These are phyloP conservation scores for Hansenula anomala DNA, from an alignment of 1,139 yeast species.

Conservation along the genomic window DNA sequence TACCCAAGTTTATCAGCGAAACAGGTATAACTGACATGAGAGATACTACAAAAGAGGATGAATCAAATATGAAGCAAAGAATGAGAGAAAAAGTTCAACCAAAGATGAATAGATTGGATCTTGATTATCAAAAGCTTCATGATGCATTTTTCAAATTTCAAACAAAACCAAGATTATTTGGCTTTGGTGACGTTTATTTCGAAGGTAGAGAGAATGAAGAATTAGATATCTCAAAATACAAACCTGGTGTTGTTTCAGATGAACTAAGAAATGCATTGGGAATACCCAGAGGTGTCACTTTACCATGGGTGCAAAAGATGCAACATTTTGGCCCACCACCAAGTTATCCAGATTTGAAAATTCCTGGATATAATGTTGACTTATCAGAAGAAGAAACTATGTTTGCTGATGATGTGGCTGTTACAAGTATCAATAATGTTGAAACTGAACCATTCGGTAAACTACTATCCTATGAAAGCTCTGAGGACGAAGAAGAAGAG, in stretches of 20 bases:
- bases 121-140: conserved; percentile 78
- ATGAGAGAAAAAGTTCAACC: conserved; percentile 88
- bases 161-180: conserved; percentile 62
- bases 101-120: conserved; percentile 79
- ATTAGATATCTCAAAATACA: conserved; percentile 34
- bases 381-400: conserved; percentile 21
- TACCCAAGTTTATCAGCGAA: conserved; percentile 73
- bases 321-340: conserved; percentile 80
- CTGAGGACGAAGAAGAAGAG: conserved; percentile 32
- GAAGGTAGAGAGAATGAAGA: conserved; percentile 71
- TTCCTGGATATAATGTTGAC: conserved; percentile 46
- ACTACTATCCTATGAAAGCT: conserved; percentile 33
- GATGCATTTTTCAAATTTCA: conserved; percentile 86
- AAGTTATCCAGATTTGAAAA: conserved; percentile 59
- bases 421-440: conserved; percentile 6
- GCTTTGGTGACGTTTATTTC: conserved; percentile 73
- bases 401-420: conserved; percentile 28
- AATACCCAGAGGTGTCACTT: conserved; percentile 55
- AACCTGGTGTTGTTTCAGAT: conserved; percentile 67
- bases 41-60: conserved; percentile 45
- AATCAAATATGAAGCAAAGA: conserved; percentile 61
- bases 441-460: conserved; percentile 38
- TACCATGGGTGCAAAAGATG: conserved; percentile 84
- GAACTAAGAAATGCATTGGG: conserved; percentile 67
- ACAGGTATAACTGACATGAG: conserved; percentile 93